Evolutionary conservation across 2,329 filamentous ascomycete species (phyloP).

Genomic region (Neonectria magnoliae): DNA sequence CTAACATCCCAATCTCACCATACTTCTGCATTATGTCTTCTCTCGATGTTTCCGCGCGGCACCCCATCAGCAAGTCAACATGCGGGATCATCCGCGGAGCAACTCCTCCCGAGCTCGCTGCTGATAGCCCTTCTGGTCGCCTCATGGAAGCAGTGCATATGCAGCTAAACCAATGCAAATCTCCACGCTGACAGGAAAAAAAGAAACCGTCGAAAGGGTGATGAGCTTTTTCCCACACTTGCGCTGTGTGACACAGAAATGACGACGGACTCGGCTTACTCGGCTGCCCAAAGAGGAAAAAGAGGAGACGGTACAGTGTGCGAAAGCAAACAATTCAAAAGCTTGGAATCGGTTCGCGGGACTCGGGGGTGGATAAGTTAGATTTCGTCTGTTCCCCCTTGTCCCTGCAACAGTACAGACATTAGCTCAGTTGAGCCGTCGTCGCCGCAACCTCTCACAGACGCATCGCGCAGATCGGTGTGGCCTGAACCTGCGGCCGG

Average conservation of each 20-base stretch:
- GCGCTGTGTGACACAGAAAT: not conserved
- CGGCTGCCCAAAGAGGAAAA: not conserved
- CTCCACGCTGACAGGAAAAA: not conserved
- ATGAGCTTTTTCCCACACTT: not conserved
- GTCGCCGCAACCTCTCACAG: not conserved
- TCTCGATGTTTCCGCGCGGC: too few relatives aligned
- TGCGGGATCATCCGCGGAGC: too few relatives aligned
- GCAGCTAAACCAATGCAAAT: not conserved
- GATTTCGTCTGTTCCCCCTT: not conserved
- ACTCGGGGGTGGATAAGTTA: not conserved
- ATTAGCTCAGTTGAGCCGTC: not conserved
- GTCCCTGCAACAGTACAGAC: not conserved
- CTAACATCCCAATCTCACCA: not conserved
- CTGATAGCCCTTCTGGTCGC: not conserved
- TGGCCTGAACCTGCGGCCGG: not conserved
- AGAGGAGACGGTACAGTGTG: not conserved
- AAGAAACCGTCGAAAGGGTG: not conserved
- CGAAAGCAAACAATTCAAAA: not conserved
- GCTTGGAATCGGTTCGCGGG: too few relatives aligned
- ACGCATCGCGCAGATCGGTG: not conserved
- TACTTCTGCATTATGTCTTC: not conserved
- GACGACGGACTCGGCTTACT: not conserved
- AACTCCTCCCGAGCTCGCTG: too few relatives aligned
- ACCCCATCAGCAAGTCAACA: too few relatives aligned
- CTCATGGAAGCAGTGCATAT: not conserved